Evolutionary conservation across 176 grass and related monocot genomes (phyloP), one percentile per base, ranked within the genome.

Genomic region (Cenchrus purpureus): DNA sequence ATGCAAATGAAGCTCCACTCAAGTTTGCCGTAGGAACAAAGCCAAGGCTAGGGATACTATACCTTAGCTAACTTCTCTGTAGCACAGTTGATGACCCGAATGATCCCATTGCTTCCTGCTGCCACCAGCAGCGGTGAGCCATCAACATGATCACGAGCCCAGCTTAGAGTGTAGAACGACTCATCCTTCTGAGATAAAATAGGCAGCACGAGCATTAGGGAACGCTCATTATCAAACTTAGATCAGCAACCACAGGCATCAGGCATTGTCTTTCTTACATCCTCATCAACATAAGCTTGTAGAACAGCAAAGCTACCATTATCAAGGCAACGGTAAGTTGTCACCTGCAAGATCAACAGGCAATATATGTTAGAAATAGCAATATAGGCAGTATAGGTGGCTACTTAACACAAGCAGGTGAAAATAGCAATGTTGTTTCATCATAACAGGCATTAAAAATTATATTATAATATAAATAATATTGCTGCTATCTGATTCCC

Each of bases 131-230:
- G 79, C 20, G 93, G 93, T 48, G 93, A 86, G 7, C 91, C 93
- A 79, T 92, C 88, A 85, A 87, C 80, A 82, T 82, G 69, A 40
- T 98, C 96, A 64, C 91, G 89, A 66, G 93, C 89, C 96, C 93
- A 98, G 84, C 93, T 95, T 67, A 98, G 66, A 50, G 96, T 98
- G 80, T 95, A 98, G 91, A 93, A 98, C 51, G 96, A 98, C 74
- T 95, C 93, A 67, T 90, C 80, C 80, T 92, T 93, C 96, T 98
- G 87, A 87, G 55, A 49, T 77, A 62, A 82, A 15, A 87, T 4
- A 55, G 37, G 12, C 28, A 50, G 29, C 71, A 75, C 8, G 5
- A 71, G 48, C 43, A 79, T 87, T 42, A 88, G 44, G 71, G 1
- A 87, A 83, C 13, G 49, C 54, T 59, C 7, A 82, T 55, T 44